Evolutionary conservation across 31 red algal genomes (phyloP).

Genomic region (Odonthalia washingtoniensis): DNA sequence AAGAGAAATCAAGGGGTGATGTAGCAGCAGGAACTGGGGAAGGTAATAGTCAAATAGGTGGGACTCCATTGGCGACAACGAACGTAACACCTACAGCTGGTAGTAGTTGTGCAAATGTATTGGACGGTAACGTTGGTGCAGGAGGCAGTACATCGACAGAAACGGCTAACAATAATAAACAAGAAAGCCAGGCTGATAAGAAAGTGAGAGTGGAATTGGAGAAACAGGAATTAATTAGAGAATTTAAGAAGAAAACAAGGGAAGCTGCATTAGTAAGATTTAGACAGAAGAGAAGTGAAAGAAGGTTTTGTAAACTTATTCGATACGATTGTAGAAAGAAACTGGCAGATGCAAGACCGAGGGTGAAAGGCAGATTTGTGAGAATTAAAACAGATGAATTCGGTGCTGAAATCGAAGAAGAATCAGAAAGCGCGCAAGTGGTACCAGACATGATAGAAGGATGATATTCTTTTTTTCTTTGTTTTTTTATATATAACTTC

Average conservation of each 20-base stretch:
- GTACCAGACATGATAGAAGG: constrained; percentile 31
- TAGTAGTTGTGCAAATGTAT: no score
- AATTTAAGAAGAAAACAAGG: constrained; percentile 85
- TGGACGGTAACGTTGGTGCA: no score
- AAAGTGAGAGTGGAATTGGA: constrained; percentile 67
- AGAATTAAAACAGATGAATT: constrained; percentile 40
- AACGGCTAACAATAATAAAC: no score
- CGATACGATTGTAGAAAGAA: constrained; percentile 89
- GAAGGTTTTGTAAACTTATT: constrained; percentile 83
- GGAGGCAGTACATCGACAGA: no score
- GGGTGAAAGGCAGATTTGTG: constrained; percentile 91
- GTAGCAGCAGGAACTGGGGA: no score
- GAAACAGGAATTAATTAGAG: constrained; percentile 72
- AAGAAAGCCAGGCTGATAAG: constrained; percentile 30
- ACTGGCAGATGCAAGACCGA: constrained; percentile 80
- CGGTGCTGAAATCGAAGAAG: constrained; percentile 46
- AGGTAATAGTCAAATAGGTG: no score
- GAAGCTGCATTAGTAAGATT: no score
- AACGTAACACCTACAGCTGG: no score
- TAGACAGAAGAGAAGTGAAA: constrained; percentile 88
- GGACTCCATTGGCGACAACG: no score
- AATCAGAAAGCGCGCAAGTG: constrained; percentile 54
- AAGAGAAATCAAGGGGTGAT: no score
- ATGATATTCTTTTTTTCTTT: constrained; percentile 8
- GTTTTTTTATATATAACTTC: no score